These are phyloP conservation scores for Fusarium poae DNA, from an alignment of 2,329 filamentous ascomycete species.

Conservation along the genomic window DNA sequence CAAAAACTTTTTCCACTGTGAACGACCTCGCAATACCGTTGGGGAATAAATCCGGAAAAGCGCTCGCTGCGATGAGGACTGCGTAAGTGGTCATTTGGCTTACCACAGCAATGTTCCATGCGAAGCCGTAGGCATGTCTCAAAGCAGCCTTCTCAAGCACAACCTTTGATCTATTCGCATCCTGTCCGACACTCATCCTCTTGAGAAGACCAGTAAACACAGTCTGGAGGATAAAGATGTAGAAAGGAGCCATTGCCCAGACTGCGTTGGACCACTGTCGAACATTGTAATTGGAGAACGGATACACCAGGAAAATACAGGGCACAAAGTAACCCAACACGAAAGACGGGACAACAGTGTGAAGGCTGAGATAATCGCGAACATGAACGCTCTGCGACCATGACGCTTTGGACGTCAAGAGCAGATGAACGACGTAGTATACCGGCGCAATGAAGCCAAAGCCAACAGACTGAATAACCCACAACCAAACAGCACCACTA, in stretches of 20 bases:
- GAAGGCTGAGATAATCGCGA: slow-evolving; percentile 36
- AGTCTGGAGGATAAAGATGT: slow-evolving; percentile 30
- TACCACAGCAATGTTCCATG: slow-evolving; percentile 45
- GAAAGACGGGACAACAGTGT: slow-evolving; percentile 40
- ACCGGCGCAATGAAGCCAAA: slow-evolving; percentile 44
- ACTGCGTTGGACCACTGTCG: slow-evolving; percentile 43
- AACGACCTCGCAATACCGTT: slow-evolving; percentile 28
- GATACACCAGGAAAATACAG: slow-evolving; percentile 36
- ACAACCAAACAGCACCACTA: slow-evolving; percentile 45
- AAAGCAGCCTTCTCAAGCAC: slow-evolving; percentile 40
- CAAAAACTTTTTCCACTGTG: slow-evolving; percentile 33
- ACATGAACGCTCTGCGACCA: slow-evolving; percentile 33
- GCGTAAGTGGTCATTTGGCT: slow-evolving; percentile 43
- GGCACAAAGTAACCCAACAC: slow-evolving; percentile 43
- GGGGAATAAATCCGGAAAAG: slow-evolving; percentile 38
- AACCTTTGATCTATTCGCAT: slow-evolving; percentile 28
- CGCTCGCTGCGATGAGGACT: slow-evolving; percentile 18
- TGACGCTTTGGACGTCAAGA: slow-evolving; percentile 28
- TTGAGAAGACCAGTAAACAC: slow-evolving; percentile 39
- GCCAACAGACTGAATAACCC: slow-evolving; percentile 41
- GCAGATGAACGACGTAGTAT: slow-evolving; percentile 40
- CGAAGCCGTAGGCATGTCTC: slow-evolving; percentile 44
- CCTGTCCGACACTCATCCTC: slow-evolving; percentile 42
- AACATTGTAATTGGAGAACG: slow-evolving; percentile 33
- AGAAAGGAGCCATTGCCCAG: slow-evolving; percentile 44